Evolutionary conservation across 345 rosid genomes (phyloP).

Genomic region (Gossypium australe): DNA sequence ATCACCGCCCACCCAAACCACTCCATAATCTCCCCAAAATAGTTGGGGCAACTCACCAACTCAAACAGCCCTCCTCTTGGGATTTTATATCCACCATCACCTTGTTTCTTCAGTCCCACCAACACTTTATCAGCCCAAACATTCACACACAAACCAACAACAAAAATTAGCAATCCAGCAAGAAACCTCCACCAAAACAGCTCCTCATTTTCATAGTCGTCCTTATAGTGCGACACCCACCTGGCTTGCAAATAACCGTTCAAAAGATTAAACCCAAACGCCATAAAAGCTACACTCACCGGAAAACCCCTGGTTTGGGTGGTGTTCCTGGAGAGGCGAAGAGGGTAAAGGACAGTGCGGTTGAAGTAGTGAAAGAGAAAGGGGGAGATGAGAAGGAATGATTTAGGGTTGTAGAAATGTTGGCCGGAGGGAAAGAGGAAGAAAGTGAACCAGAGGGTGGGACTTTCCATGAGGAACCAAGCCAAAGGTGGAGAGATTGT

Average conservation of each 20-base stretch:
- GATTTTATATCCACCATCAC: slow-evolving; percentile 64
- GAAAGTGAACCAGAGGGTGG: slow-evolving; percentile 67
- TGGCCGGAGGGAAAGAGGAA: slow-evolving; percentile 66
- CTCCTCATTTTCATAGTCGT: slow-evolving; percentile 38
- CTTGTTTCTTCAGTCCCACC: slow-evolving; percentile 54
- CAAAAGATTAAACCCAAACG: slow-evolving; percentile 57
- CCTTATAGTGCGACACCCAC: slow-evolving; percentile 74
- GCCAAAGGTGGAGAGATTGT: slow-evolving; percentile 63
- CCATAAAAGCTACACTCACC: slow-evolving; percentile 48
- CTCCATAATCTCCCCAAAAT: slow-evolving; percentile 76
- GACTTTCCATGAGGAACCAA: slow-evolving; percentile 96
- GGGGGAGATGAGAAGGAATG: slow-evolving; percentile 54
- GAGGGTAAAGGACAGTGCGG: slow-evolving; percentile 73
- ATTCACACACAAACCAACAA: slow-evolving; percentile 62
- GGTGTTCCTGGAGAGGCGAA: slow-evolving; percentile 38
- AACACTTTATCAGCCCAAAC: slow-evolving; percentile 61
- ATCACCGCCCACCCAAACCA: slow-evolving; percentile 89
- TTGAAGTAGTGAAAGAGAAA: slow-evolving; percentile 78
- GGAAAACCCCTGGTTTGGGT: slow-evolving; percentile 34
- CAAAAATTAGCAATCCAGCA: slow-evolving; percentile 46
- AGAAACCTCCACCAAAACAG: slow-evolving; percentile 55
- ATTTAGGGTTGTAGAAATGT: slow-evolving; percentile 47
- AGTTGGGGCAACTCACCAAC: slow-evolving; percentile 80
- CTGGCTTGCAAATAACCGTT: slow-evolving; percentile 73
- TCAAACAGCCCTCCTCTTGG: slow-evolving; percentile 86